phyloP scores from a whole-genome alignment of 2,329 filamentous ascomycete species.

The Colletotrichum sp. region DNA sequence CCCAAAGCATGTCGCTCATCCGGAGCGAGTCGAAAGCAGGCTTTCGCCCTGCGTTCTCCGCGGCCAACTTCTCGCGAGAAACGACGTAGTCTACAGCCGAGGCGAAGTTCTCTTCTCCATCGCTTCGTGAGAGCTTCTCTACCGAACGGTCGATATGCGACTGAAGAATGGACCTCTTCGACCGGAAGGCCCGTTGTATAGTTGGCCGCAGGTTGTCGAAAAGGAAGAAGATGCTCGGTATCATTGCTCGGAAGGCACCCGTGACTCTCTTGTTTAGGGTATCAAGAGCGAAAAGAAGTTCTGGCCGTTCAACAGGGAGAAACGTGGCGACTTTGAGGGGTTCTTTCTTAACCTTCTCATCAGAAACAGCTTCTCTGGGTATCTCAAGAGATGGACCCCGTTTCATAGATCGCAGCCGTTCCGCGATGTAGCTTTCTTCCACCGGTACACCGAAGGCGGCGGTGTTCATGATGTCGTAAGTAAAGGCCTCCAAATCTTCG shows the following conservation, averaged over 20 bases:
- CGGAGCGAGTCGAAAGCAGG: neutral
- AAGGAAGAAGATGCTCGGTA: neutral
- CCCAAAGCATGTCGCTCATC: slow-evolving; percentile 8
- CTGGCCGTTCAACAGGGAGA: neutral
- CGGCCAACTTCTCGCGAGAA: neutral
- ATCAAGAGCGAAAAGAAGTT: neutral
- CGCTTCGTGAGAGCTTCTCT: neutral
- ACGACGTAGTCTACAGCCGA: neutral
- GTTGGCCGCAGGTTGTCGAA: neutral
- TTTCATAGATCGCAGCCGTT: neutral
- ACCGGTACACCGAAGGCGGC: neutral
- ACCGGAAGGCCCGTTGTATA: neutral
- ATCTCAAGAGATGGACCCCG: neutral
- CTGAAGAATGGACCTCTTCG: neutral
- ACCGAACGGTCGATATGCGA: neutral
- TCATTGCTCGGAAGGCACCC: neutral
- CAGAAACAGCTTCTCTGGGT: neutral
- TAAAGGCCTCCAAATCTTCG: neutral
- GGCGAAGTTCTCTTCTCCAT: neutral
- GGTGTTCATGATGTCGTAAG: neutral
- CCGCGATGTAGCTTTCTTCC: neutral
- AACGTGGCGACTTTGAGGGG: neutral
- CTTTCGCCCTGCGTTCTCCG: neutral
- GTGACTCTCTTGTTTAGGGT: neutral
- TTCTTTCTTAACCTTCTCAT: neutral